These are phyloP conservation scores for Chaetomium cochliodes DNA, from an alignment of 495 filamentous ascomycete genomes.

Conservation along the genomic window DNA sequence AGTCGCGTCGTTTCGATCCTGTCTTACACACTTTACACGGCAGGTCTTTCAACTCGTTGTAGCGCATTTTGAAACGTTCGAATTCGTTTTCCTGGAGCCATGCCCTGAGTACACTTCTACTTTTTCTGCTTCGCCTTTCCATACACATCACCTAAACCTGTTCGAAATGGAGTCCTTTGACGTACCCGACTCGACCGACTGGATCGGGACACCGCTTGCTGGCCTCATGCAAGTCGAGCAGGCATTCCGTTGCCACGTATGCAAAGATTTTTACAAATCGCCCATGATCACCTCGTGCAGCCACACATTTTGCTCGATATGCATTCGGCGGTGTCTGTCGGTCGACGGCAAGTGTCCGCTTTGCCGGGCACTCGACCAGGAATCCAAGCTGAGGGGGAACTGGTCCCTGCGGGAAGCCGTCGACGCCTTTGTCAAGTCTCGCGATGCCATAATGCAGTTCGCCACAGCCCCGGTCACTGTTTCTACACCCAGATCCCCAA, in stretches of 20 bases:
- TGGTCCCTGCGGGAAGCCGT: slow-evolving; percentile 80
- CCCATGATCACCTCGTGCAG: slow-evolving; percentile 93
- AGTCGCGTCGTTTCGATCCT: background rate
- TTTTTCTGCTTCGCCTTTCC: background rate
- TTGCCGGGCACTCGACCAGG: slow-evolving; percentile 74
- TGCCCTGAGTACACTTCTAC: background rate
- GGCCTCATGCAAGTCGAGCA: slow-evolving; percentile 75
- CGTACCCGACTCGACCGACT: slow-evolving; percentile 88
- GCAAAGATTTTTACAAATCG: slow-evolving; percentile 93
- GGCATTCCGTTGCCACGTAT: slow-evolving; percentile 89
- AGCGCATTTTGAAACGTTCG: background rate
- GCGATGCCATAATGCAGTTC: slow-evolving; percentile 60
- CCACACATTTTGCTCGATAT: slow-evolving; percentile 95
- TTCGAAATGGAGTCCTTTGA: slow-evolving; percentile 44
- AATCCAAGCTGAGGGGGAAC: slow-evolving; percentile 79
- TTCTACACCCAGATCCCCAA: slow-evolving; percentile 32
- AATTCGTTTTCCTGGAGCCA: background rate
- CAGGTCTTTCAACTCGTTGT: background rate
- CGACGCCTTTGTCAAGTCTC: slow-evolving; percentile 67
- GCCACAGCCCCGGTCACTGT: slow-evolving; percentile 44
- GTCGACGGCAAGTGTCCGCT: slow-evolving; percentile 81
- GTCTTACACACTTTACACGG: no score
- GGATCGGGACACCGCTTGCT: slow-evolving; percentile 75
- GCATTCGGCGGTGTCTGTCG: slow-evolving; percentile 80
- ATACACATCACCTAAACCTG: background rate